Percentiles rank a stretch among this genome's conserved stretches.
Conservation (phyloP, 345 rosid genomes). For the Cochlearia excelsa region DNA sequence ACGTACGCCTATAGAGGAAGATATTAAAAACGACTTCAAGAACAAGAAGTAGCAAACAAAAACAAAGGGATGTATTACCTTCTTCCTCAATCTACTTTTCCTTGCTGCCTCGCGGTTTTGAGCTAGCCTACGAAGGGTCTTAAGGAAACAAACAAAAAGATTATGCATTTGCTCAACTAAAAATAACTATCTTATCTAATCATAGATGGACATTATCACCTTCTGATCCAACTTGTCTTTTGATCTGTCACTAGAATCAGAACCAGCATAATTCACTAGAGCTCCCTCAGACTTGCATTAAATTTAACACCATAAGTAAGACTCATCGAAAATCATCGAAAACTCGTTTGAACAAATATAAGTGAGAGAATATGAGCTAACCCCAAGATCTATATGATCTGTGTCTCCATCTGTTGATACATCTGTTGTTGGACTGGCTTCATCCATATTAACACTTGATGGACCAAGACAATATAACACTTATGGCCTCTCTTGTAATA, state of each 20-base stretch:
- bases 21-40: background rate
- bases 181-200: slow-evolving; percentile 7
- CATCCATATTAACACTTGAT: slow-evolving; percentile 68
- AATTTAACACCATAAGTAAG: slow-evolving; percentile 15
- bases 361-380: slow-evolving; percentile 31
- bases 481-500: slow-evolving; percentile 40
- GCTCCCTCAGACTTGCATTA: slow-evolving; percentile 71
- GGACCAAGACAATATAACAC: slow-evolving; percentile 36
- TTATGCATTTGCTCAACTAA: slow-evolving; percentile 7
- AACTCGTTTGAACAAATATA: slow-evolving; percentile 5
- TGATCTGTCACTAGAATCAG: slow-evolving; percentile 93
- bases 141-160: slow-evolving; percentile 13
- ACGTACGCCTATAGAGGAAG: slow-evolving; percentile 73
- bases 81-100: slow-evolving; percentile 92
- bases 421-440: slow-evolving; percentile 88
- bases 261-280: slow-evolving; percentile 47
- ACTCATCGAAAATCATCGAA: slow-evolving; percentile 1
- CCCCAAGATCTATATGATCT: slow-evolving; percentile 85
- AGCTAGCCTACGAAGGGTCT: slow-evolving; percentile 93
- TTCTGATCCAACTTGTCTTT: slow-evolving; percentile 92
- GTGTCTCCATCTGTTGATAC: slow-evolving; percentile 87
- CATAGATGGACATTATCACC: slow-evolving; percentile 46
- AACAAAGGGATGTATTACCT: slow-evolving; percentile 43
- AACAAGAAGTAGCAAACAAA: slow-evolving; percentile 1
- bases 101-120: slow-evolving; percentile 99